Evolutionary conservation across 345 rosid genomes (phyloP).

Genomic region (Eutrema heterophyllum): DNA sequence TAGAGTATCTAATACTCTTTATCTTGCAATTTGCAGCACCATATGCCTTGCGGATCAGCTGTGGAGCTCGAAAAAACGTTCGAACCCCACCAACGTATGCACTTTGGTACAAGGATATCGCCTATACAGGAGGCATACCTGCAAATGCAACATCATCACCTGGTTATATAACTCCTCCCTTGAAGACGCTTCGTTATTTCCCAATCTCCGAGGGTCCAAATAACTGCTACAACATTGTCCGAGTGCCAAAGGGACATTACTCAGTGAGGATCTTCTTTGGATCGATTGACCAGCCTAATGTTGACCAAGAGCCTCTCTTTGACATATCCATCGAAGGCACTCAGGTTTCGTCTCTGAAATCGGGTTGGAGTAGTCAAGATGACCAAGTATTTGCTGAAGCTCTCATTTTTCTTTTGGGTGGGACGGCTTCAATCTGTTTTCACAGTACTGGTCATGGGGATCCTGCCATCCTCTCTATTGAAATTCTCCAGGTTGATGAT

Average conservation of each 20-base stretch:
- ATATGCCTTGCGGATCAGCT: slow-evolving; percentile 84
- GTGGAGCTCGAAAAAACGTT: slow-evolving; percentile 70
- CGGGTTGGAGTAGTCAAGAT: slow-evolving; percentile 86
- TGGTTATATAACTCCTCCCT: slow-evolving; percentile 59
- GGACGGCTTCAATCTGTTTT: slow-evolving; percentile 73
- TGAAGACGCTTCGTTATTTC: slow-evolving; percentile 75
- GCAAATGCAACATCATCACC: slow-evolving; percentile 51
- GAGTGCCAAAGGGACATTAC: slow-evolving; percentile 81
- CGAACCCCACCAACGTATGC: slow-evolving; percentile 67
- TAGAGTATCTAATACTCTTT: neutral
- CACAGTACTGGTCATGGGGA: slow-evolving; percentile 99
- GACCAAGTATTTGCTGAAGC: slow-evolving; percentile 86
- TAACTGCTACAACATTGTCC: slow-evolving; percentile 70
- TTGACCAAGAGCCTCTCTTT: slow-evolving; percentile 76
- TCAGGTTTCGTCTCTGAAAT: slow-evolving; percentile 61
- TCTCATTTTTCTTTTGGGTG: slow-evolving; percentile 57
- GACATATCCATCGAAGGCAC: slow-evolving; percentile 92
- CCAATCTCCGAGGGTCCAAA: slow-evolving; percentile 89
- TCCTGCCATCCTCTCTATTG: slow-evolving; percentile 79
- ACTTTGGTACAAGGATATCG: slow-evolving; percentile 89
- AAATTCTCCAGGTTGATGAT: slow-evolving; percentile 85
- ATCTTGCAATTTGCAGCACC: slow-evolving; percentile 51
- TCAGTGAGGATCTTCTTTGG: slow-evolving; percentile 82
- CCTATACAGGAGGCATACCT: slow-evolving; percentile 88
- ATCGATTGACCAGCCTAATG: slow-evolving; percentile 33